Percentiles rank a stretch among this genome's conserved stretches.
These are phyloP conservation scores for Austroboletus festivus DNA, from an alignment of 768 basidiomycete genomes.

Conservation along the genomic window DNA sequence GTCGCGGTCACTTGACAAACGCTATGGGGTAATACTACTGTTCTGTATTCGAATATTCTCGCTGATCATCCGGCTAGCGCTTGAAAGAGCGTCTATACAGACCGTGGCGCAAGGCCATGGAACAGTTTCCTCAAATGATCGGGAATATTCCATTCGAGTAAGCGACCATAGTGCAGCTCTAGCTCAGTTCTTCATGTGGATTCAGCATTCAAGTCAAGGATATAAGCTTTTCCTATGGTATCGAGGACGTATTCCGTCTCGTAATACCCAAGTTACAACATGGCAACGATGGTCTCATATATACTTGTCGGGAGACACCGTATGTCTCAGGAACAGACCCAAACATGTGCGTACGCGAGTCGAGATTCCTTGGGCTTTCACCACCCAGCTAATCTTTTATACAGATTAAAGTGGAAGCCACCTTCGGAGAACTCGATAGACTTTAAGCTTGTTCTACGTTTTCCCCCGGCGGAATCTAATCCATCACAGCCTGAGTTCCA, in stretches of 20 bases:
- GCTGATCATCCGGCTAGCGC: conserved; percentile 31
- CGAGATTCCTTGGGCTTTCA: not conserved
- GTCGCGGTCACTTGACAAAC: conserved; percentile 74
- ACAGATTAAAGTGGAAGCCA: conserved; percentile 97
- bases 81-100: conserved; percentile 78
- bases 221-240: conserved; percentile 82
- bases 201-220: conserved; percentile 82
- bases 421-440: conserved; percentile 97
- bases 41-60: not conserved
- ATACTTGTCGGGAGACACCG: conserved; percentile 82
- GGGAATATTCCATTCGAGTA: conserved; percentile 79
- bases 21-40: conserved; percentile 75
- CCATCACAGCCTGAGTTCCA: conserved; percentile 69
- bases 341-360: conserved; percentile 86
- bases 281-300: conserved; percentile 94
- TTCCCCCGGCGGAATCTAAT: conserved; percentile 62
- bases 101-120: conserved; percentile 71
- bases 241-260: conserved; percentile 79
- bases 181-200: conserved; percentile 6
- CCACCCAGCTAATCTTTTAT: conserved; percentile 5
- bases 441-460: conserved; percentile 93
- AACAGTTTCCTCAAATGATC: conserved; percentile 65
- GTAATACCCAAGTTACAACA: conserved; percentile 87
- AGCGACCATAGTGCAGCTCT: conserved; percentile 26
- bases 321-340: conserved; percentile 83